These are phyloP conservation scores for Sicyos edulis DNA, from an alignment of 306 rosid species.

Conservation along the genomic window DNA sequence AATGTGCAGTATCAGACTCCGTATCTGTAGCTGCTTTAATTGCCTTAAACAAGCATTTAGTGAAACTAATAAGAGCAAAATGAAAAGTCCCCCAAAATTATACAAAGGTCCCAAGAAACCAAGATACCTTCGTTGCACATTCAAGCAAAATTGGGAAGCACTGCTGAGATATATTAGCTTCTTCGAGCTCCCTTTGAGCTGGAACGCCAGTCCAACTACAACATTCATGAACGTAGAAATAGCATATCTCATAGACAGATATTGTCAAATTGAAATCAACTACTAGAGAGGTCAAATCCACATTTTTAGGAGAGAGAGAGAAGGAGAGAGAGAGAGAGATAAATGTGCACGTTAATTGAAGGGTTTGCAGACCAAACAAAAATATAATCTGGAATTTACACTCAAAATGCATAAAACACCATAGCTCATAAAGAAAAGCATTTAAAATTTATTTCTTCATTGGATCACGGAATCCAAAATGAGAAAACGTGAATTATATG, in stretches of 20 bases:
- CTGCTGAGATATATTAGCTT: conserved; percentile 71
- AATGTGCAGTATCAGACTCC: conserved; percentile 47
- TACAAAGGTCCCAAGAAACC: conserved; percentile 21
- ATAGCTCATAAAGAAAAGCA: background rate
- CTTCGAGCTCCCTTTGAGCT: conserved; percentile 80
- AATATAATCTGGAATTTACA: background rate
- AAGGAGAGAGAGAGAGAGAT: background rate
- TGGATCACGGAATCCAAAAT: background rate
- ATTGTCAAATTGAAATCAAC: background rate
- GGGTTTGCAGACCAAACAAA: background rate
- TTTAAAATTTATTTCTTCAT: background rate
- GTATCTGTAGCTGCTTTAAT: conserved; percentile 69
- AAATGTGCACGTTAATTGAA: background rate
- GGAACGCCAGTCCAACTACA: conserved; percentile 86
- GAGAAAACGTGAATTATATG: background rate
- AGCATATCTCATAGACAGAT: background rate
- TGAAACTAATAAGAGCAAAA: conserved; percentile 10
- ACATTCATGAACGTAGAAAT: conserved; percentile 18
- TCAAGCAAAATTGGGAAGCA: conserved; percentile 80
- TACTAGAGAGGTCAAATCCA: conserved; percentile 13
- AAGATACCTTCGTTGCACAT: conserved; percentile 76
- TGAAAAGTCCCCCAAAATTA: conserved; percentile 23
- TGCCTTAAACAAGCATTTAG: conserved; percentile 47
- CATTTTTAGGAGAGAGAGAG: background rate
- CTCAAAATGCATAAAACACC: background rate